Evolutionary conservation across 2,329 filamentous ascomycete species (phyloP), one percentile per base, ranked within the genome.

Genomic region (Cladosporium sp.): DNA sequence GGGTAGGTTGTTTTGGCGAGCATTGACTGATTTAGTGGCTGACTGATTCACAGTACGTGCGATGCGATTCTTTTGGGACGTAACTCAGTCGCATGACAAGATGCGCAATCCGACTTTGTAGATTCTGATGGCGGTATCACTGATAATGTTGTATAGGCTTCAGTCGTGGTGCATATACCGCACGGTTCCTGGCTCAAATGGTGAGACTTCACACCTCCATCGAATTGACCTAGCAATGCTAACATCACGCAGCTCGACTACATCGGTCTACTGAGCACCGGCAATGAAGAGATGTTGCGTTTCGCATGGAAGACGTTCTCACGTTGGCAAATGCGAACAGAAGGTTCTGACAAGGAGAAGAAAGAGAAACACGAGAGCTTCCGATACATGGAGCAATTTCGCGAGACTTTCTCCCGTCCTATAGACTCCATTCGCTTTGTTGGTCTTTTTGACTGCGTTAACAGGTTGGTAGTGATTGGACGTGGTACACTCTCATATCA

Each of bases 261-360:
- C 71, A 88, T 95, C 64, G 92, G 92, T 1, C 82, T 96, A 0
- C 82, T 96, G 15, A 90, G 89, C 14, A 89, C 91, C 61, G 92
- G 92, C 12, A 96, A 96, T 71, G 91, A 96, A 74, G 92, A 95
- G 71, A 90, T 95, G 88, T 88, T 92, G 61, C 83, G 85, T 4
- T 96, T 96, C 75, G 92, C 91, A 0, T 95, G 92, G 91, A 93
- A 91, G 75, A 89, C 90, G 0, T 93, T 92, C 72, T 85, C 88
- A 8, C 87, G 89, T 74, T 92, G 89, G 89, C 88, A 92, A 73
- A 84, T 83, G 52, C 85, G 89, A 8, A 79, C 83, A 11, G 79
- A 81, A 30, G 68, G 71, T 6, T 76, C 72, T 7, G 75, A 78
- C 8, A 78, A 80, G 2, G 80, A 83, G 55, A 83, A 80, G 32